phyloP scores from a whole-genome alignment of 306 rosid species.

The Citrullus colocynthis region DNA sequence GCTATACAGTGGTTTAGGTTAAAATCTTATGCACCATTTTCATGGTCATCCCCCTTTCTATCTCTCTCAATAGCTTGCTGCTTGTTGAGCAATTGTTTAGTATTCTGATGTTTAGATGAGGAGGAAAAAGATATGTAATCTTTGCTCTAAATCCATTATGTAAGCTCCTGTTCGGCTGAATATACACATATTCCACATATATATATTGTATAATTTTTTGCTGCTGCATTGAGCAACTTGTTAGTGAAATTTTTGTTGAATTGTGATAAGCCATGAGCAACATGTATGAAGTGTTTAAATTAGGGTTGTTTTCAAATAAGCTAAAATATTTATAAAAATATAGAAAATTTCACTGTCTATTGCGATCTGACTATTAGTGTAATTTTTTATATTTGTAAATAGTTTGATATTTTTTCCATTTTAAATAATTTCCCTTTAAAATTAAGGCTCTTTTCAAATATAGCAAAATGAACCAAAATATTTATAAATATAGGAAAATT shows the following conservation, averaged over 20 bases:
- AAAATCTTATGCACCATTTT: not conserved
- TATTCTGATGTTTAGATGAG: not conserved
- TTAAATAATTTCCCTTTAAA: too few relatives aligned
- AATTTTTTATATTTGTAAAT: too few relatives aligned
- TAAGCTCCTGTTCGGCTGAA: not conserved
- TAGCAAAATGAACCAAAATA: too few relatives aligned
- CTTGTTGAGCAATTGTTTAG: conserved; percentile 15
- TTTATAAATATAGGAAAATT: too few relatives aligned
- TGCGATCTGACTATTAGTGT: too few relatives aligned
- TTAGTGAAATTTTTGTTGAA: not conserved
- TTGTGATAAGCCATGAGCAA: not conserved
- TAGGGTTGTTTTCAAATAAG: too few relatives aligned
- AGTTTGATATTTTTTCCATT: too few relatives aligned
- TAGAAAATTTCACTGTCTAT: too few relatives aligned
- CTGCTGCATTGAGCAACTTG: not conserved
- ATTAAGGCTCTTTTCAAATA: too few relatives aligned
- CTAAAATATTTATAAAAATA: too few relatives aligned
- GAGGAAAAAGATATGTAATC: not conserved
- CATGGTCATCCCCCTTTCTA: conserved; percentile 13
- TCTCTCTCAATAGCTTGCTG: conserved; percentile 15
- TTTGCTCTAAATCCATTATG: not conserved
- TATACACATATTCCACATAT: not conserved
- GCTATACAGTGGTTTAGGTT: not conserved
- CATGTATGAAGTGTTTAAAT: not conserved
- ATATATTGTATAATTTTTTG: not conserved